Base-by-base conservation (phyloP, 1,139 yeast species). In the Taphrina betulina region DNA sequence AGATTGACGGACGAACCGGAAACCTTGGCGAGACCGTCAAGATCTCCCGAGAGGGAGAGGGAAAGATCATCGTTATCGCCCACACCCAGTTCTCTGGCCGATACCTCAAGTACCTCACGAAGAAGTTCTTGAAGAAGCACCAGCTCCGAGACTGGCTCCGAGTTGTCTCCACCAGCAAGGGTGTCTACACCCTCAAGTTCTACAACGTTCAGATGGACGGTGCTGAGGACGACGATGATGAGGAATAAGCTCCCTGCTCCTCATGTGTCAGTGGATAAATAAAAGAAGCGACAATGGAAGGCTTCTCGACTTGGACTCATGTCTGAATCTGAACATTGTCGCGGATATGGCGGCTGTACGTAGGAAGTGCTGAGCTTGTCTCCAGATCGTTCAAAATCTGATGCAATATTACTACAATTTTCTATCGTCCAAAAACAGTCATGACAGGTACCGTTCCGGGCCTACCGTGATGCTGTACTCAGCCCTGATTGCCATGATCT, bases 161-260 rank as follows among this genome's bases (percentile, higher is more conserved):
- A 84, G 92, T 94, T 73, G 96, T 92, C 69, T 86, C 98, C 68
- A 83, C 86, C 73, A 85, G 89, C 81, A 88, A 87, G 78, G 89
- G 92, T 85, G 84, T 82, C 76, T 94, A 92, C 88, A 88, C 87
- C 77, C 85, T 94, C 81, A 90, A 94, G 78, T 94, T 92, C 96
- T 94, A 88, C 96, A 89, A 95, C 78, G 94, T 92, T 76, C 92
- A 94, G 72, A 92, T 87, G 70, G 96, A 90, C 71, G 97, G 92
- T 72, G 96, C 88, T 73, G 66, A 64, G 72, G 95, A 83, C 69
- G 96, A 86, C 71, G 75, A 65, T 63, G 66, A 64, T 20, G 66
- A 64, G 54, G 65, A 60, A 57, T 59, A 61, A 38, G 14, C 17
- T 12, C n/a, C 10, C 7, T 7, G 31, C 7, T 26, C 10, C 7